phyloP scores from a whole-genome alignment of 805 yeast species.

The Candida parachauliodes region DNA sequence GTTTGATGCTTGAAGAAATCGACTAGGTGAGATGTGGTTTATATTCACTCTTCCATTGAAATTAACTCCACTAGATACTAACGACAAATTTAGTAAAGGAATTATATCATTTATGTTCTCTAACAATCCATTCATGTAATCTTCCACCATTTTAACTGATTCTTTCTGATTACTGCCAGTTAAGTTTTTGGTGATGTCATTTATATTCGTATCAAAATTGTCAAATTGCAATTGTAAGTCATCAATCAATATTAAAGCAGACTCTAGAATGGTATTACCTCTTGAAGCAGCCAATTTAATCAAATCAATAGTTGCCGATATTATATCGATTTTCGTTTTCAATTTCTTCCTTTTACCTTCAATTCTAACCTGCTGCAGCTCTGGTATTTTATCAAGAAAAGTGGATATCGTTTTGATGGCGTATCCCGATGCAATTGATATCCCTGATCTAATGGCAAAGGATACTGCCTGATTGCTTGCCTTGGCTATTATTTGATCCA shows the following conservation, averaged over 20 bases:
- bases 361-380: slow-evolving; percentile 45
- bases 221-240: slow-evolving; percentile 58
- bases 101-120: slow-evolving; percentile 61
- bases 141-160: slow-evolving; percentile 46
- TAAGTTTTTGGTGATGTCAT: slow-evolving; percentile 29
- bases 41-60: slow-evolving; percentile 44
- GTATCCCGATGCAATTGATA: slow-evolving; percentile 69
- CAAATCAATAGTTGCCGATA: slow-evolving; percentile 65
- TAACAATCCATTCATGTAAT: slow-evolving; percentile 45
- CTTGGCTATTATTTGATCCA: slow-evolving; percentile 43
- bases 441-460: slow-evolving; percentile 73
- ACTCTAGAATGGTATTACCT: slow-evolving; percentile 55
- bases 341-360: slow-evolving; percentile 42
- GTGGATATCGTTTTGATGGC: slow-evolving; percentile 63
- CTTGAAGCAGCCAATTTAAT: slow-evolving; percentile 59
- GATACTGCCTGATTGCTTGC: slow-evolving; percentile 80
- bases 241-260: slow-evolving; percentile 51
- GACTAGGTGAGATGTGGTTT: slow-evolving; percentile 57
- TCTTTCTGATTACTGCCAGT: slow-evolving; percentile 28
- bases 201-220: slow-evolving; percentile 50
- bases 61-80: slow-evolving; percentile 67
- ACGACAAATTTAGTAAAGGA: slow-evolving; percentile 62
- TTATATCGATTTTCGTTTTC: slow-evolving; percentile 55
- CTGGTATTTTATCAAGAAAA: slow-evolving; percentile 54
- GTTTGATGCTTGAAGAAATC: slow-evolving; percentile 60